Conservation (phyloP, 148 eudicot species). For the Dianthus caryophyllus region DNA sequence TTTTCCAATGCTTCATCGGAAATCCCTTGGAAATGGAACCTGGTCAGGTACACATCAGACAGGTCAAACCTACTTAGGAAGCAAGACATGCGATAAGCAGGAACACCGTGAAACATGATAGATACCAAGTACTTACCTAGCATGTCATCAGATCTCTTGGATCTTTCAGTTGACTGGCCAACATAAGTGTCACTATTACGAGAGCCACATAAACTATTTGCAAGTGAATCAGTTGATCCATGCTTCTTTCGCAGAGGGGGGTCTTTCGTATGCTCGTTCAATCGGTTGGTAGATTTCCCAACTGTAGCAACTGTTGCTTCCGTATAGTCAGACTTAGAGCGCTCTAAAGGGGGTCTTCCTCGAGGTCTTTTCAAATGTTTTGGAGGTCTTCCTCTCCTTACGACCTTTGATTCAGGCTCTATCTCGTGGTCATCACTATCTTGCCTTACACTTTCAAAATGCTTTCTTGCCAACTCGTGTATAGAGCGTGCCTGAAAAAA, state of each 20-base stretch:
- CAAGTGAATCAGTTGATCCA: conserved; percentile 36
- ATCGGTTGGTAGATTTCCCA: conserved; percentile 37
- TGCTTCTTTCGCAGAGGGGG: conserved; percentile 31
- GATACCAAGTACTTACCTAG: conserved; percentile 43
- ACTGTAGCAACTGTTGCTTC: conserved; percentile 59
- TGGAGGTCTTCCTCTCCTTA: conserved; percentile 85
- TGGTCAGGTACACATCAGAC: conserved; percentile 19
- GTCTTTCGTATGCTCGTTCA: conserved; percentile 48
- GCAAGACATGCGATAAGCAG: background rate
- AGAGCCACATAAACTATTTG: conserved; percentile 33
- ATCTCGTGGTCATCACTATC: conserved; percentile 73
- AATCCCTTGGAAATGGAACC: conserved; percentile 53
- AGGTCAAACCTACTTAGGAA: background rate
- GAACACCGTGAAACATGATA: background rate
- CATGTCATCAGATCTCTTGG: conserved; percentile 37
- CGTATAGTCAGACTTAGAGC: conserved; percentile 46
- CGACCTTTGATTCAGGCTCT: conserved; percentile 62
- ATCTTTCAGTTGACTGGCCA: conserved; percentile 40
- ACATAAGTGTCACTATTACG: conserved; percentile 44
- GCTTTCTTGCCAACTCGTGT: conserved; percentile 69
- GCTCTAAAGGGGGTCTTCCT: conserved; percentile 54
- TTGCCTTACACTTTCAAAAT: conserved; percentile 66
- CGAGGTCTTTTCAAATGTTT: conserved; percentile 54
- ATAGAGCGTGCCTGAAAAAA: conserved; percentile 64
- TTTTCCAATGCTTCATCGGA: conserved; percentile 62